Percentiles rank a stretch among this genome's conserved stretches.
These are phyloP conservation scores for Rhododendron griersonianum DNA, from an alignment of 148 eudicot genomes.

Conservation along the genomic window DNA sequence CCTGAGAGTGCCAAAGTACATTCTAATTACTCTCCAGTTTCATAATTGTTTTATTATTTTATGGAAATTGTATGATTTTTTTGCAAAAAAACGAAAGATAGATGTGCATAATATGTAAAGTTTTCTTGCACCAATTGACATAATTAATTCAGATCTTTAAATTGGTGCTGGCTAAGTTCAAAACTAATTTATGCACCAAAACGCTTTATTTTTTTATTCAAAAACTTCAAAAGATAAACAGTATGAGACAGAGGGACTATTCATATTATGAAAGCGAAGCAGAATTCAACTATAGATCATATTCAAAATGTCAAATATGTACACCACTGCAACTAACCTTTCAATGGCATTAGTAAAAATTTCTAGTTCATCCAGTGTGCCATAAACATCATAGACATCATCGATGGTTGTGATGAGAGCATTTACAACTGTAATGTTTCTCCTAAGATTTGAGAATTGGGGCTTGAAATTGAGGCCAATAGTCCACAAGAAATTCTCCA, in stretches of 20 bases:
- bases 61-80: background rate
- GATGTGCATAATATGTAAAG: no score
- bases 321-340: background rate
- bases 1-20: background rate
- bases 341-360: background rate
- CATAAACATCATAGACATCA: background rate
- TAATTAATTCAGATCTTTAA: no score
- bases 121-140: no score
- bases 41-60: no score
- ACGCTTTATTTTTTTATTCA: no score
- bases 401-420: background rate
- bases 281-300: background rate
- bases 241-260: no score
- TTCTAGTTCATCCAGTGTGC: constrained; percentile 2
- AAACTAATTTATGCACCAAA: no score
- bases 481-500: background rate
- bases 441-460: background rate
- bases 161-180: no score
- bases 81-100: no score
- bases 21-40: background rate
- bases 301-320: background rate
- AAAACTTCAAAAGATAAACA: no score
- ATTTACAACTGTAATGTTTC: background rate
- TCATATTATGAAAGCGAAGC: background rate
- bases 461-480: background rate